phyloP scores from a whole-genome alignment of 805 yeast species.

The Cyberlindnera subsufficiens region DNA sequence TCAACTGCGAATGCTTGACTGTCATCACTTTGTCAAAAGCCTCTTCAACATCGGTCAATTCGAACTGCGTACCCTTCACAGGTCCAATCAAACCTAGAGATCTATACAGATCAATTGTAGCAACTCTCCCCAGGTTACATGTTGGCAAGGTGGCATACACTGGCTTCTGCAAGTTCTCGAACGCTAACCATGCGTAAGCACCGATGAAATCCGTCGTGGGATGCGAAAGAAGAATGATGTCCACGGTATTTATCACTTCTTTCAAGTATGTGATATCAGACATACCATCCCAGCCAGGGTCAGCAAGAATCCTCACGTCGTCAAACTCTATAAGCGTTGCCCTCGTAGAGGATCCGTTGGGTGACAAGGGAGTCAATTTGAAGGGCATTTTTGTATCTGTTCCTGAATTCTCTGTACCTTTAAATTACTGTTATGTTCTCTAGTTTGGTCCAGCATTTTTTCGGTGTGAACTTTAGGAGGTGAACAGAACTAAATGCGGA shows the following conservation, averaged over 20 bases:
- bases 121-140: conserved; percentile 74
- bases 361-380: conserved; percentile 23
- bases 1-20: conserved; percentile 75
- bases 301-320: conserved; percentile 52
- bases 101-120: conserved; percentile 80
- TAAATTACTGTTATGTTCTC: not conserved
- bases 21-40: conserved; percentile 67
- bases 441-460: no score
- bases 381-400: conserved; percentile 19
- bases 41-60: conserved; percentile 69
- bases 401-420: not conserved
- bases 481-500: no score
- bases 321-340: conserved; percentile 57
- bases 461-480: no score
- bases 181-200: conserved; percentile 67
- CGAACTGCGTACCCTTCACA: conserved; percentile 46
- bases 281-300: conserved; percentile 70
- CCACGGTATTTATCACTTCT: conserved; percentile 41
- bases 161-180: conserved; percentile 57
- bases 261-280: conserved; percentile 37
- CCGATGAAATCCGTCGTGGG: conserved; percentile 77
- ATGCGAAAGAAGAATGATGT: conserved; percentile 78
- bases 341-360: conserved; percentile 16
- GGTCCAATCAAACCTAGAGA: conserved; percentile 75
- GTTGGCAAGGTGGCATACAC: conserved; percentile 90